Evolutionary conservation across 768 basidiomycete genomes (phyloP).

Genomic region (Lentinula raphanica): DNA sequence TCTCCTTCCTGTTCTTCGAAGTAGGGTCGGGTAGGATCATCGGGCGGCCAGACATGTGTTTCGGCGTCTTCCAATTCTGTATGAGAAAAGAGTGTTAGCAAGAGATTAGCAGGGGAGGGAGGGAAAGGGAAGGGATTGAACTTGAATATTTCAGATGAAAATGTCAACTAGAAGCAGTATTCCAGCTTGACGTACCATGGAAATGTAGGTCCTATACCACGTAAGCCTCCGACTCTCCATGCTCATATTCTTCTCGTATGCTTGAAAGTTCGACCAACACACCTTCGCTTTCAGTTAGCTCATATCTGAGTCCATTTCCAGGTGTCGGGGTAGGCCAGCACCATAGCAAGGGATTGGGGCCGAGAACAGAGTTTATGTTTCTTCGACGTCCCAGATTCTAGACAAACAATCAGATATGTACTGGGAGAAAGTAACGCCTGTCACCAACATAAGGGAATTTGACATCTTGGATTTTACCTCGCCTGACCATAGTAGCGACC

Average conservation of each 20-base stretch:
- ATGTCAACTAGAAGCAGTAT: background rate
- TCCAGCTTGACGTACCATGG: background rate
- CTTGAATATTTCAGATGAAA: background rate
- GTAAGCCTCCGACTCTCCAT: constrained; percentile 13
- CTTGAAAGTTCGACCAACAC: constrained; percentile 53
- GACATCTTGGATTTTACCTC: constrained; percentile 79
- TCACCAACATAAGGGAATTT: constrained; percentile 86
- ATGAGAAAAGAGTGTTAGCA: background rate
- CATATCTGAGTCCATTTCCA: constrained; percentile 75
- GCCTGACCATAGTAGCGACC: constrained; percentile 75
- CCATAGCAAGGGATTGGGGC: constrained; percentile 73
- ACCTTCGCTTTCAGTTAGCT: constrained; percentile 68
- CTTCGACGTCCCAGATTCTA: constrained; percentile 73
- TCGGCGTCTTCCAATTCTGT: background rate
- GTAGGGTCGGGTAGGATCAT: constrained; percentile 44
- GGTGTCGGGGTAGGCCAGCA: constrained; percentile 67
- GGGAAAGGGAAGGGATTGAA: background rate
- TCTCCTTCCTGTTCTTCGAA: constrained; percentile 28
- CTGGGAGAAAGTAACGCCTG: too few species aligned
- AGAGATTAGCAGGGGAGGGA: background rate
- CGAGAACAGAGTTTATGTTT: constrained; percentile 78
- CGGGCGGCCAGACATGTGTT: constrained; percentile 60
- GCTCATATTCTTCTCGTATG: constrained; percentile 15
- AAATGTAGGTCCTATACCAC: background rate
- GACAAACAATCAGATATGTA: background rate